phyloP scores from a whole-genome alignment of 805 yeast species.

The Suhomyces sp. region DNA sequence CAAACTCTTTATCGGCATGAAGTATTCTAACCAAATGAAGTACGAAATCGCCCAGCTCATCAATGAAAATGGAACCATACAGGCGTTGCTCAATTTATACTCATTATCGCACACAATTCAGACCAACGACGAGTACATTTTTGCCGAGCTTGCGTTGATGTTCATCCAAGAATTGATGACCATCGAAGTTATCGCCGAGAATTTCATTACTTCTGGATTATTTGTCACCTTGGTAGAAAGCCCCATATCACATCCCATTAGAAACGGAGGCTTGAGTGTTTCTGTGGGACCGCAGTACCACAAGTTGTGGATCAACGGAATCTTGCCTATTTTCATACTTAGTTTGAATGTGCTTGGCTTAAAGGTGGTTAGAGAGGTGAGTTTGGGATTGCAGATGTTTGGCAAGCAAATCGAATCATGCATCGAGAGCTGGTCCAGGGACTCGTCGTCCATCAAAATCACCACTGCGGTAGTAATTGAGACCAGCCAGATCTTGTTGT shows the following conservation, averaged over 20 bases:
- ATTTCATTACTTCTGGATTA: slow-evolving; percentile 60
- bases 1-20: slow-evolving; percentile 51
- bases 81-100: slow-evolving; percentile 60
- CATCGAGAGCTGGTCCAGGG: slow-evolving; percentile 65
- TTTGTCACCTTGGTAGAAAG: slow-evolving; percentile 68
- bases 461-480: slow-evolving; percentile 37
- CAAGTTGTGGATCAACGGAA: slow-evolving; percentile 81
- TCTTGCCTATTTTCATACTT: slow-evolving; percentile 63
- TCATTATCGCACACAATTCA: slow-evolving; percentile 63
- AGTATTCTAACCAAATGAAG: slow-evolving; percentile 47
- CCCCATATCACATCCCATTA: slow-evolving; percentile 64
- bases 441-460: slow-evolving; percentile 41
- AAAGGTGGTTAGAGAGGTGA: slow-evolving; percentile 59
- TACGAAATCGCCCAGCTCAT: slow-evolving; percentile 50
- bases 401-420: slow-evolving; percentile 63
- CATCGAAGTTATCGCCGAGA: slow-evolving; percentile 61
- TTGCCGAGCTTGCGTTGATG: slow-evolving; percentile 69
- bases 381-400: slow-evolving; percentile 61
- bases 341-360: slow-evolving; percentile 63
- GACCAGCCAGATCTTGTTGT: slow-evolving; percentile 57
- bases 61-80: slow-evolving; percentile 57
- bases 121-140: slow-evolving; percentile 59
- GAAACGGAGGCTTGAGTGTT: slow-evolving; percentile 59
- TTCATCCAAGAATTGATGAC: slow-evolving; percentile 67
- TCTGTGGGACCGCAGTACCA: slow-evolving; percentile 56